Evolutionary conservation across 1,284 basidiomycete genomes (phyloP).

Genomic region (Melampsora abietis-canadensis): DNA sequence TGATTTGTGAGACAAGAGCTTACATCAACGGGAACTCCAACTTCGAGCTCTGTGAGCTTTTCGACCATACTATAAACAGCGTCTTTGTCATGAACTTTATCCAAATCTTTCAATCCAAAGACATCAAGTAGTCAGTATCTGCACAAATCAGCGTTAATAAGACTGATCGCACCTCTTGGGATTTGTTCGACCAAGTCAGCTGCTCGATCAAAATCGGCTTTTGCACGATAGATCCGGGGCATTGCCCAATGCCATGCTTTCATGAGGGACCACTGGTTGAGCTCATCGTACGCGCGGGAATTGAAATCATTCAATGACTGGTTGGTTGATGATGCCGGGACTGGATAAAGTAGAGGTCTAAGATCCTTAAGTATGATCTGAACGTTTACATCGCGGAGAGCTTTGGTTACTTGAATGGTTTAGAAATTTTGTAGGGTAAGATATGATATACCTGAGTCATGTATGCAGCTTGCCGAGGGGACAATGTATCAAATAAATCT

Average conservation of each 20-base stretch:
- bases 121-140: neutral
- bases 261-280: slow-evolving; percentile 67
- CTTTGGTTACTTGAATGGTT: slow-evolving; percentile 38
- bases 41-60: slow-evolving; percentile 5
- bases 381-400: slow-evolving; percentile 56
- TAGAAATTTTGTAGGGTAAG: neutral
- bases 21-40: slow-evolving; percentile 31
- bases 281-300: slow-evolving; percentile 59
- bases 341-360: slow-evolving; percentile 68
- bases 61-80: neutral
- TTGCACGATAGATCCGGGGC: slow-evolving; percentile 60
- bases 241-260: slow-evolving; percentile 67
- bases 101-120: slow-evolving; percentile 31
- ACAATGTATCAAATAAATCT: slow-evolving; percentile 14
- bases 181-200: slow-evolving; percentile 59
- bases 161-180: slow-evolving; percentile 34
- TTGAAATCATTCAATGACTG: slow-evolving; percentile 61
- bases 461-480: slow-evolving; percentile 19
- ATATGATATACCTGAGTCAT: slow-evolving; percentile 22
- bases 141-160: neutral
- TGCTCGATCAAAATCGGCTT: slow-evolving; percentile 63
- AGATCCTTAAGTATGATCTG: slow-evolving; percentile 82
- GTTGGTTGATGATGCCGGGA: slow-evolving; percentile 55
- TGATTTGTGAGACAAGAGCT: neutral
- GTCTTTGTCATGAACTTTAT: slow-evolving; percentile 9